These are phyloP conservation scores for Biancaea sappan DNA, from an alignment of 306 rosid genomes.

Conservation along the genomic window DNA sequence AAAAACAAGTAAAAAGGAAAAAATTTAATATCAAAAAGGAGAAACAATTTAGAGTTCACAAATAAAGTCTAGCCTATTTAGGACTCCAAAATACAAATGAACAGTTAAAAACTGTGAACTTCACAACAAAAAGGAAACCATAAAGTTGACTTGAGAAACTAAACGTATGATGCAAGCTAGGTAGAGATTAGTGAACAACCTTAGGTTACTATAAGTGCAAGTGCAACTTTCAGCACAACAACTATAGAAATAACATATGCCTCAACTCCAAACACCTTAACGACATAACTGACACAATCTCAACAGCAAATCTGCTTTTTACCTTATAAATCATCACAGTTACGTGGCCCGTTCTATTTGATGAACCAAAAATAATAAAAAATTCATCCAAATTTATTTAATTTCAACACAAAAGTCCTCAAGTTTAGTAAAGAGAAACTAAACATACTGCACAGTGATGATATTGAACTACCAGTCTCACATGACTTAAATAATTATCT, in stretches of 20 bases:
- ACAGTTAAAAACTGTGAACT: background rate
- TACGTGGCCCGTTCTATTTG: background rate
- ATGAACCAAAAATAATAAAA: background rate
- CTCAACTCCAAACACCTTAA: background rate
- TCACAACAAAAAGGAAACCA: background rate
- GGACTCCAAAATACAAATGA: constrained; percentile 9
- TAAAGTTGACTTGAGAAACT: background rate
- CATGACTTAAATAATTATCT: background rate
- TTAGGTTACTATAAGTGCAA: constrained; percentile 16
- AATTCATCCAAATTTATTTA: background rate
- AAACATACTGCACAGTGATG: background rate
- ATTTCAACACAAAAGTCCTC: background rate
- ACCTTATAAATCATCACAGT: constrained; percentile 3
- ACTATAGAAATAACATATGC: background rate
- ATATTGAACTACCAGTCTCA: background rate
- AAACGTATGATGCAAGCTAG: background rate
- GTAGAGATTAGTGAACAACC: constrained; percentile 1
- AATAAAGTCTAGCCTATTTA: background rate
- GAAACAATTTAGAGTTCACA: constrained; percentile 7
- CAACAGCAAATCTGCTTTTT: background rate
- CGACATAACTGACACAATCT: background rate
- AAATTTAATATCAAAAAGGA: background rate
- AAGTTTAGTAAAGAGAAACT: background rate
- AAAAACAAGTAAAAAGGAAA: constrained; percentile 22
- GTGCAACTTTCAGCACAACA: background rate